Evolutionary conservation across 2,329 filamentous ascomycete genomes (phyloP), one percentile per base, ranked within the genome.

Genomic region (Dactylellina haptotyla): DNA sequence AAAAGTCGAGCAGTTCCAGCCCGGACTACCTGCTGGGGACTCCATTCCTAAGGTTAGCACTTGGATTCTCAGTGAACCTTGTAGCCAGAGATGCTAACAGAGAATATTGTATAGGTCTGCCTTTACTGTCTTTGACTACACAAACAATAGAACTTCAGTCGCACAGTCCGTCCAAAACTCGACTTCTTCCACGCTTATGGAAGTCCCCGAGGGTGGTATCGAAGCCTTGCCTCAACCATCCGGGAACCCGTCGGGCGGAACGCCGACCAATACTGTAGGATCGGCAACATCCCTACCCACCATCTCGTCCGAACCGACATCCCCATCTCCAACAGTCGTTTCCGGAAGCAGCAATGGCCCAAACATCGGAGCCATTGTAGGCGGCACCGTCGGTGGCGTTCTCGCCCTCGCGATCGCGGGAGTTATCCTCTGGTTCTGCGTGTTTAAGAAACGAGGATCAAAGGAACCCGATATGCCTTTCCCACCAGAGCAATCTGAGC

Each of bases 91-190:
- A 6, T 16, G 18, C 30, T 39, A n/a, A 46, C 32, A 12, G 16
- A 25, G 6, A 43, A 57, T 1, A 37, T 12, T 34, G 25, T 10
- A 18, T 66, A 73, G 69, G 23, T 65, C 69, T n/a, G 69, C 69
- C 6, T 73, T 41, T 25, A 56, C 69, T 2, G 69, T 73, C 28
- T 73, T 73, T 32, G 69, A 73, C 30, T 73, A 56, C 10, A 66
- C 69, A 2, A 73, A 73, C 56, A 73, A 73, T 32, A 45, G 18
- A 6, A 73, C 69, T 18, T 64, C 58, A 12, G 30, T 73, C 16
- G 69, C 69, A 4, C 61, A 48, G 32, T 66, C 69, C 2, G 39
- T 73, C 26, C 26, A 46, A 10, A 73, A 73, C 39, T 73, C 69
- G 0, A 66, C 69, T 32, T 23, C 46, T 25, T 73, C 69, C 5